phyloP scores from a whole-genome alignment of 2,329 filamentous ascomycete species.

The Fusarium temperatum region DNA sequence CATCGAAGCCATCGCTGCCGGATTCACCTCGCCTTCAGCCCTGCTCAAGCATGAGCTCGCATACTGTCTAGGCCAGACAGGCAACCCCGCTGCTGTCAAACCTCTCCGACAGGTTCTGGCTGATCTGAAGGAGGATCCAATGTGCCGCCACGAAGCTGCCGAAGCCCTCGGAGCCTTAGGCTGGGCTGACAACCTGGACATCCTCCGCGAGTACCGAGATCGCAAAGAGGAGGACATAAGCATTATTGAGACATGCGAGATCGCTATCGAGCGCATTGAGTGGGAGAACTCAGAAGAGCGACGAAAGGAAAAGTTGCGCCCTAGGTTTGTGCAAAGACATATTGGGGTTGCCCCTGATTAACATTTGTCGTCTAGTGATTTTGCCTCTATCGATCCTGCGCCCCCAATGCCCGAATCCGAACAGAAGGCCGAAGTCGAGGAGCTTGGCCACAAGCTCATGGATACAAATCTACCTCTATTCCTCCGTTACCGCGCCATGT shows the following conservation, averaged over 20 bases:
- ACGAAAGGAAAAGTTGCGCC: constrained; percentile 78
- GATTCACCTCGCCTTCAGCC: constrained; percentile 83
- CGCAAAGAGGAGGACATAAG: constrained; percentile 79
- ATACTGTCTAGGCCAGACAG: constrained; percentile 94
- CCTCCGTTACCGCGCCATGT: constrained; percentile 96
- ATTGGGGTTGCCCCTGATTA: constrained; percentile 39
- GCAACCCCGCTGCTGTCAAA: constrained; percentile 77
- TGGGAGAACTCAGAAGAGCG: constrained; percentile 85
- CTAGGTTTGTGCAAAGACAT: constrained; percentile 68
- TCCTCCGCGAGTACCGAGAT: constrained; percentile 79
- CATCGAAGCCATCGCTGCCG: constrained; percentile 86
- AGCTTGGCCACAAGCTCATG: constrained; percentile 80
- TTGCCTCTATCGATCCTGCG: constrained; percentile 93
- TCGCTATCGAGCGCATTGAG: constrained; percentile 91
- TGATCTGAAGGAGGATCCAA: constrained; percentile 84
- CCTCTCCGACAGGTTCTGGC: constrained; percentile 78
- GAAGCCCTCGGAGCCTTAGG: constrained; percentile 93
- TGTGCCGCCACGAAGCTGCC: constrained; percentile 96
- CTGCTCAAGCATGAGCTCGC: constrained; percentile 96
- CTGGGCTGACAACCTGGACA: constrained; percentile 74
- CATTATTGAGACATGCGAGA: constrained; percentile 95
- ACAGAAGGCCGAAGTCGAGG: constrained; percentile 76
- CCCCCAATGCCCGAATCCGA: constrained; percentile 82
- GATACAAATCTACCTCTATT: constrained; percentile 84
- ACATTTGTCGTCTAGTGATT: constrained; percentile 71